Evolutionary conservation across 805 yeast genomes (phyloP), one percentile per base, ranked within the genome.

Genomic region (Zygosaccharomyces gambellarensis): DNA sequence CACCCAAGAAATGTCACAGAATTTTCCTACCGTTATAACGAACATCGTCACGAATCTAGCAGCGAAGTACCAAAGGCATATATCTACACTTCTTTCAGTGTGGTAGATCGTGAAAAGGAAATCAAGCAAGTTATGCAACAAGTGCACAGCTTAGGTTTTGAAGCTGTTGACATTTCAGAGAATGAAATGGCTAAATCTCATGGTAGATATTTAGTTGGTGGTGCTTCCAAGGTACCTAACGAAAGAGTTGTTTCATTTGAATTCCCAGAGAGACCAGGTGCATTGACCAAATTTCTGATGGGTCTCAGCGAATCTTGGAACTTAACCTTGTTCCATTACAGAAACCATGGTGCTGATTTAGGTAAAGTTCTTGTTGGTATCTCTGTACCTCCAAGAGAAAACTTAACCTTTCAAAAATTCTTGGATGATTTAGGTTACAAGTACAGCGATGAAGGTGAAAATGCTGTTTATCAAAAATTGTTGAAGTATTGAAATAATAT

Each of bases 221-320:
- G 99, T 50, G 82, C 85, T 52, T 80, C 90, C 0, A 69, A 75
- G 21, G 81, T 87, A 17, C 76, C 80, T 27, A 77, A 87, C 56
- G 99, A 94, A 69, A 82, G 84, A 59, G 70, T 94, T 31, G 80
- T 82, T 58, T 78, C 85, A 43, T 94, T 94, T 61, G 97, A 90
- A 69, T 95, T 94, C 75, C 99, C 99, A 11, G 99, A 94, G 64
- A 83, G 94, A 62, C 98, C 99, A 2, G 96, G 97, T 43, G 97
- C 99, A 1, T 75, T 94, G 61, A 80, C 85, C 27, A 85, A 79
- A 50, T 94, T 94, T 71, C 76, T 94, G 61, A 78, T 77, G 25
- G 76, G 83, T 14, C 70, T 94, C 64, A 80, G 84, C 61, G 76
- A 77, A 23, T 81, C 82, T 45, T 94, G 98, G 97, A 94, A 94